phyloP scores from a whole-genome alignment of 2,329 filamentous ascomycete genomes.

The Thielaviopsis ethacetica region DNA sequence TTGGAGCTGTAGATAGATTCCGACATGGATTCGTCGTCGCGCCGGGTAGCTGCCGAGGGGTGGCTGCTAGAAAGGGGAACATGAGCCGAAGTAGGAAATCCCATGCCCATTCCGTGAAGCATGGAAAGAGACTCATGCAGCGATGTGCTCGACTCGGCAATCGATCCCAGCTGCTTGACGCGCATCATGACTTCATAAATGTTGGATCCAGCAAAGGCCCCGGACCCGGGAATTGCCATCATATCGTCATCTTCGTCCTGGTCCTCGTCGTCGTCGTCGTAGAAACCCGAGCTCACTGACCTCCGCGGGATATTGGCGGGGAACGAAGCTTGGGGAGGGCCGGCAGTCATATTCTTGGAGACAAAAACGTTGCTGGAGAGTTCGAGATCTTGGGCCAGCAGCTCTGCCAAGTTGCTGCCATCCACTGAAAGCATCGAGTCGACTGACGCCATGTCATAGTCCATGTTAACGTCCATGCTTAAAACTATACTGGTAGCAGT shows the following conservation, averaged over 20 bases:
- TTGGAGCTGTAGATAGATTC: slow-evolving; percentile 2
- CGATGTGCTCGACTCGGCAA: slow-evolving; percentile 5
- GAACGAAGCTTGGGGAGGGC: slow-evolving; percentile 21
- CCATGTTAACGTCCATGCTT: slow-evolving; percentile 1
- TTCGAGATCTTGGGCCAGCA: slow-evolving; percentile 38
- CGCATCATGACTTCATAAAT: slow-evolving; percentile 9
- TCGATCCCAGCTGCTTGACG: slow-evolving; percentile 1
- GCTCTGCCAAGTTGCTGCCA: slow-evolving; percentile 35
- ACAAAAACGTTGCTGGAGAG: slow-evolving; percentile 30
- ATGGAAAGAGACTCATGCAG: slow-evolving; percentile 8
- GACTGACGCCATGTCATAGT: neutral
- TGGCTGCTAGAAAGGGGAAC: neutral
- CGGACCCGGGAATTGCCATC: slow-evolving; percentile 1
- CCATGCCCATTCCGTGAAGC: neutral
- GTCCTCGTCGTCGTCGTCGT: neutral
- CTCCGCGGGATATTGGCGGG: neutral
- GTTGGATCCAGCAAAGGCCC: slow-evolving; percentile 1
- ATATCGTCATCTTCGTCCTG: slow-evolving; percentile 3
- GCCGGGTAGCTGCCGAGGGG: slow-evolving; percentile 1
- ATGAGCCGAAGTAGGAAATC: neutral
- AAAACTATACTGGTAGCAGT: too few species aligned
- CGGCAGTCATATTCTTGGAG: slow-evolving; percentile 36
- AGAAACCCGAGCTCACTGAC: neutral
- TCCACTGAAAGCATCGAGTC: slow-evolving; percentile 15
- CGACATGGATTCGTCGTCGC: slow-evolving; percentile 6